Evolutionary conservation across 495 filamentous ascomycete species (phyloP), one percentile per base, ranked within the genome.

Genomic region (Penicillium ochrochloron): DNA sequence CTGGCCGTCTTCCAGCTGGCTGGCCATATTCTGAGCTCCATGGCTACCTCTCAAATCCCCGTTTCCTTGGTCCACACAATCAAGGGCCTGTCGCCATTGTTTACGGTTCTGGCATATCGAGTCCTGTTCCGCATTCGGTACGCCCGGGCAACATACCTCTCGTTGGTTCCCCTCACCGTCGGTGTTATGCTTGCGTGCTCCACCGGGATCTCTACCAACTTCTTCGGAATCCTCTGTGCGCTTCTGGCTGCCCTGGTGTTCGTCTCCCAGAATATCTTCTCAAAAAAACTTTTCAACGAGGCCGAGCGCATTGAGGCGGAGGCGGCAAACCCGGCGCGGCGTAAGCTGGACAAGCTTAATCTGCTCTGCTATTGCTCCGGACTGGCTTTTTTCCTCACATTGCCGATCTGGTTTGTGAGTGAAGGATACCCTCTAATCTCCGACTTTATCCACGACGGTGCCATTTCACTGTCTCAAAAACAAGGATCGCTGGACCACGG

Each of bases 231-330:
- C 25, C 65, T 93, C 15, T 94, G 91, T 70, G 96, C 95, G 31
- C 88, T 98, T 37, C 80, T 91, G 19, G 92, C 90, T 31, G 91
- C 96, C 39, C 78, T 98, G 37, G 91, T 99, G 65, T 99, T 99
- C 73, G 95, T 99, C 17, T 96, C 93, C 0, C 95, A 99, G 73
- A 99, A 99, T 72, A 99, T 99, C 60, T 97, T 97, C 68, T 97
- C 94, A 17, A 99, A 99, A 75, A 92, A 92, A 60, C 85, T 99
- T n/a, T 99, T 99, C 84, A 98, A 97, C 73, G 93, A 97, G 75
- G 93, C 90, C 27, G 90, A 92, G 10, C 84, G 85, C 21, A 88
- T 90, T 2, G 93, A 97, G 75, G 85, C 87, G 17, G 89, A 96
- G 21, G 84, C 86, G 2, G 74, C 81, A 34, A 74, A 74, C 33